Base-by-base conservation (phyloP, 495 filamentous ascomycete species). In the Jackrogersella minutella region DNA sequence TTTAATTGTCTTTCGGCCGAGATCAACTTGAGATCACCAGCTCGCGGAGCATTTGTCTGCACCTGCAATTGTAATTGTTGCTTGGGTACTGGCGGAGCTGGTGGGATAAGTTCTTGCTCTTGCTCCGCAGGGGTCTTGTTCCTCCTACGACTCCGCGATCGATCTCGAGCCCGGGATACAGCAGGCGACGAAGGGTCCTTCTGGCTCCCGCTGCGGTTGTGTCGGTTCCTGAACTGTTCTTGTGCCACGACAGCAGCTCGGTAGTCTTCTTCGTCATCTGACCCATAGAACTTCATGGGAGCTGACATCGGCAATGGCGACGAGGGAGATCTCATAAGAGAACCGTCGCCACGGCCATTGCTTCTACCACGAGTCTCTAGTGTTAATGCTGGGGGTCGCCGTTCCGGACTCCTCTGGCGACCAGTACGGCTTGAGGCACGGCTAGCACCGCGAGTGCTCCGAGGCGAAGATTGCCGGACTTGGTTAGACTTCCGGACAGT, bases 241-340 rank as follows among this genome's bases (percentile, higher is more conserved):
- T 85, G 81, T 22, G 88, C 87, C 40, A 84, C 83, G 22, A 86
- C 59, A 5, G 90, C 89, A 47, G 84, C 77, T 31, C 82, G 78
- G 58, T 91, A 80, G 8, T 88, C 87, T 30, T 84, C 84, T 64
- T 89, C 87, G 39, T 90, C 85, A 16, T 85, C 80, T 3, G 78
- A 79, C 52, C 64, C 68, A 24, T 75, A 78, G 44, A 82, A 79
- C 37, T 78, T 69, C 62, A 77, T 77, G 10, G 65, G 73, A 16
- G 73, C 75, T 6, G 81, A 77, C 76, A 93, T 89, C 14, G 92
- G 91, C 39, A 92, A 75, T 14, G 93, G 92, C 2, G 90, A 93
- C 0, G 93, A 92, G 26, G 93, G 92, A 2, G 93, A 97, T 37
- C 90, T 78, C 44, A 81, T 79, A n/a, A 77, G 60, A 22, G 89